Conservation (phyloP, 768 basidiomycete species). For the Clitopilus hobsonii region DNA sequence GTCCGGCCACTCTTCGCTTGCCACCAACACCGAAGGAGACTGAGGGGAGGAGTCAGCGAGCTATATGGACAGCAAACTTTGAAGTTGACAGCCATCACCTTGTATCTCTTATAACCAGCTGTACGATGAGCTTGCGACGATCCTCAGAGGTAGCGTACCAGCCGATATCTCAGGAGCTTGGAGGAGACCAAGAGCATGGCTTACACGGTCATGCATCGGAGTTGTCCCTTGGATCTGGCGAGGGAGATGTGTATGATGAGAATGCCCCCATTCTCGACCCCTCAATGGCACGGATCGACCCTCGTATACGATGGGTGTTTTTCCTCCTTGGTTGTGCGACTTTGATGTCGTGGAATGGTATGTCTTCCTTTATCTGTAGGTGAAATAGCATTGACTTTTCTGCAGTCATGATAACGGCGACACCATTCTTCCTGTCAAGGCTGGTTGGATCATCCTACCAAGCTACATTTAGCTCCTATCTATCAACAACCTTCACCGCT, state of each 20-base stretch:
- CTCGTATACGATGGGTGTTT: constrained; percentile 55
- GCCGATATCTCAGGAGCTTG: constrained; percentile 34
- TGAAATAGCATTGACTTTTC: not conserved
- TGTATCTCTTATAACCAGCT: constrained; percentile 1
- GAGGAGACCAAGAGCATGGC: constrained; percentile 21
- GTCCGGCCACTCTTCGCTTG: not conserved
- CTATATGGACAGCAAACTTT: not conserved
- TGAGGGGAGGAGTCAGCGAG: not conserved
- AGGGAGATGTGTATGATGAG: constrained; percentile 12
- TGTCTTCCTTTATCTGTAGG: constrained; percentile 12
- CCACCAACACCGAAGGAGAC: constrained; percentile 4
- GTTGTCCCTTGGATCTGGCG: constrained; percentile 27
- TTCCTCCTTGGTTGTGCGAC: constrained; percentile 61
- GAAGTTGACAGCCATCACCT: not conserved
- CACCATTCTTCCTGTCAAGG: constrained; percentile 74
- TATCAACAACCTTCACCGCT: constrained; percentile 59
- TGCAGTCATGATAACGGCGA: constrained; percentile 82
- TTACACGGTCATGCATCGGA: constrained; percentile 11
- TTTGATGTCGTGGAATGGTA: constrained; percentile 89
- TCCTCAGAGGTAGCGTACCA: constrained; percentile 38
- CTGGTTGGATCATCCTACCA: constrained; percentile 55
- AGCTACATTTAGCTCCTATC: constrained; percentile 59
- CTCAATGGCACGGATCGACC: constrained; percentile 28
- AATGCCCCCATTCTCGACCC: constrained; percentile 18
- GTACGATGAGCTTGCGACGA: constrained; percentile 25